Percentiles rank a stretch among this genome's conserved stretches.
These are phyloP conservation scores for Entomortierella lignicola DNA, from an alignment of 192 early-diverging fungal genomes.

Conservation along the genomic window DNA sequence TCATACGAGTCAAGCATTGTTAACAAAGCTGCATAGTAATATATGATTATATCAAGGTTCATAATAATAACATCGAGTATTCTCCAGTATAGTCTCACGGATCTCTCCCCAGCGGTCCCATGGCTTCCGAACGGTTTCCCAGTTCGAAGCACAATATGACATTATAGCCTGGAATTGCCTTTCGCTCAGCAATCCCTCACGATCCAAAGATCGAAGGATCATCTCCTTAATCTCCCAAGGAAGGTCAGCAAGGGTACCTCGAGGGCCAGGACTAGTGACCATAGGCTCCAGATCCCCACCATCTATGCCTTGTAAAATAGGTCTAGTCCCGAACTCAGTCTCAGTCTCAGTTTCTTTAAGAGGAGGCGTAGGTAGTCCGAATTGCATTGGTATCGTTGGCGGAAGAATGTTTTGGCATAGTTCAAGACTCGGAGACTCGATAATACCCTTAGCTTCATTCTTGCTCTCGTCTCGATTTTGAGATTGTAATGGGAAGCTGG, in stretches of 20 bases:
- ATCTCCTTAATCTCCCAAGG: constrained; percentile 52
- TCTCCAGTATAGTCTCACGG: constrained; percentile 38
- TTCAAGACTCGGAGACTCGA: neutral
- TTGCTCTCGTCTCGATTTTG: too few relatives aligned
- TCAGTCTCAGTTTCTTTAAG: neutral
- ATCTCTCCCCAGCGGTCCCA: constrained; percentile 51
- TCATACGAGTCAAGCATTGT: too few relatives aligned
- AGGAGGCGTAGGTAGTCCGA: constrained; percentile 35
- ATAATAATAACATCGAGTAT: constrained; percentile 43
- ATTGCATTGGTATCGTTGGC: constrained; percentile 11
- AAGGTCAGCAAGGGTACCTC: constrained; percentile 27
- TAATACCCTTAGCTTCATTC: too few relatives aligned
- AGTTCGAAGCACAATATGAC: constrained; percentile 10
- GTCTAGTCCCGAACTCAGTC: neutral
- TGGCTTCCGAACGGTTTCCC: constrained; percentile 38
- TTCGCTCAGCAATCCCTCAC: constrained; percentile 31
- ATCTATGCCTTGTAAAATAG: neutral
- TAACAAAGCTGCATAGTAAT: too few relatives aligned
- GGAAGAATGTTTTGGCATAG: neutral
- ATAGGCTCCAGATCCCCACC: neutral
- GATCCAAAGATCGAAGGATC: constrained; percentile 39
- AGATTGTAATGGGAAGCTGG: too few relatives aligned
- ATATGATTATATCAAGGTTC: constrained; percentile 7
- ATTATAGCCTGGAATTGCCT: constrained; percentile 48
- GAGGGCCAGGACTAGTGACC: neutral